Evolutionary conservation across 441 rosid species (phyloP).

Genomic region (Iberis amara): DNA sequence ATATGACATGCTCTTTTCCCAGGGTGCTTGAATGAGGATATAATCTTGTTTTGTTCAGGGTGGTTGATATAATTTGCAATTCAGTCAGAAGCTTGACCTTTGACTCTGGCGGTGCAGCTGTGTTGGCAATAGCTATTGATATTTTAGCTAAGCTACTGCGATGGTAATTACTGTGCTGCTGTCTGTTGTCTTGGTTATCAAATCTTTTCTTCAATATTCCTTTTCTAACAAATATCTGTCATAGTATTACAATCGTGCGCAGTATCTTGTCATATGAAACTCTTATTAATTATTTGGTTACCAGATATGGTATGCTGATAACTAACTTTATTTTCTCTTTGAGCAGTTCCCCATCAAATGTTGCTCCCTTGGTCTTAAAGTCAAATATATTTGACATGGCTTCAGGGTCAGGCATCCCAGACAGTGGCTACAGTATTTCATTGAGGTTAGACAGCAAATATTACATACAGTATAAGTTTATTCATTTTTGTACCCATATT

Average conservation of each 20-base stretch:
- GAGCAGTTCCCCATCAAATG: conserved; percentile 68
- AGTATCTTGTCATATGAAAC: conserved; percentile 11
- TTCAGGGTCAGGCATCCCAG: conserved; percentile 39
- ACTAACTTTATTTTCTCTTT: conserved; percentile 19
- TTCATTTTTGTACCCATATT: not conserved
- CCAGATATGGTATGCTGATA: conserved; percentile 6
- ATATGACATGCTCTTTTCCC: conserved; percentile 15
- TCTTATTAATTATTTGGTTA: not conserved
- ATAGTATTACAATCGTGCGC: not conserved
- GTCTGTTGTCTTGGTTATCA: conserved; percentile 15
- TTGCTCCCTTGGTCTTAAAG: conserved; percentile 56
- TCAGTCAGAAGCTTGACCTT: conserved; percentile 55
- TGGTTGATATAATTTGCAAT: conserved; percentile 66
- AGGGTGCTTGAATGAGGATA: conserved; percentile 15
- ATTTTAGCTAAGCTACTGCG: conserved; percentile 68
- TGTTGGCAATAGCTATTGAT: conserved; percentile 70
- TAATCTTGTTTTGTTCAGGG: conserved; percentile 44
- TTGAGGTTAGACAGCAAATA: conserved; percentile 47
- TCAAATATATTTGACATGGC: conserved; percentile 62
- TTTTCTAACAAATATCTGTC: conserved; percentile 13
- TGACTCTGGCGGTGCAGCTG: conserved; percentile 52
- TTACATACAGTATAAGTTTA: not conserved
- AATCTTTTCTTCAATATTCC: conserved; percentile 1
- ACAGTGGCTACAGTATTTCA: conserved; percentile 41
- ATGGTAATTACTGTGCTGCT: conserved; percentile 46